Evolutionary conservation across 106 monocot species (phyloP), one percentile per base, ranked within the genome.

Genomic region (Phalaenopsis aphrodite): DNA sequence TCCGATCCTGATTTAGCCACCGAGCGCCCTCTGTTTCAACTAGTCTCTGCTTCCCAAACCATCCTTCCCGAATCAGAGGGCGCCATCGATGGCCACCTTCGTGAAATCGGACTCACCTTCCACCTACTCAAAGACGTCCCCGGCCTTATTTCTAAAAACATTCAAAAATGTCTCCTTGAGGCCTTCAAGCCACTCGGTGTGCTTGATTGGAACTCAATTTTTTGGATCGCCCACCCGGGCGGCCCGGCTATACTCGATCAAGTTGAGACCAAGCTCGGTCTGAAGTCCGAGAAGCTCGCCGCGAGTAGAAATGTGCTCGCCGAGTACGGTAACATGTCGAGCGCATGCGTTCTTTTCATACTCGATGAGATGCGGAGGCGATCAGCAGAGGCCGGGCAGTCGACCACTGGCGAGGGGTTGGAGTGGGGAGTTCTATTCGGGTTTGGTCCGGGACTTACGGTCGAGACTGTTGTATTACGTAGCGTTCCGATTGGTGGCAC

Each of bases 291-390:
- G 74, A 81, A 74, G 81, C 67, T 81, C 55, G 73, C 55, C 17
- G 55, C 81, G 1, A 81, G 55, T 18, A 30, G 81, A 24, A 43
- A 56, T 4, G 81, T 81, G 72, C 68, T 81, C 12, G 41, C 38
- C 1, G 81, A 81, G 39, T 81, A 81, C n/a, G 81, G 81, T 0
- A 81, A 81, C 74, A 81, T 81, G 81, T 81, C 81, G 30, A 81
- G 81, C 45, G 81, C 81, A 5, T 81, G 81, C 74, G 81, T 81
- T 37, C 56, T 74, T 12, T 81, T 81, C 48, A 80, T 80, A 11
- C 48, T 81, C 1, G 81, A 81, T 15, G 81, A 81, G 41, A 75
- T 81, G 73, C 37, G 81, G 18, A 52, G 73, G 81, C 45, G 36
- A n/a, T 81, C 81, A 19, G 55, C 55, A 0, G n/a, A 72, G 41